These are phyloP conservation scores for Calocybe cyanea DNA, from an alignment of 768 basidiomycete genomes.

Conservation along the genomic window DNA sequence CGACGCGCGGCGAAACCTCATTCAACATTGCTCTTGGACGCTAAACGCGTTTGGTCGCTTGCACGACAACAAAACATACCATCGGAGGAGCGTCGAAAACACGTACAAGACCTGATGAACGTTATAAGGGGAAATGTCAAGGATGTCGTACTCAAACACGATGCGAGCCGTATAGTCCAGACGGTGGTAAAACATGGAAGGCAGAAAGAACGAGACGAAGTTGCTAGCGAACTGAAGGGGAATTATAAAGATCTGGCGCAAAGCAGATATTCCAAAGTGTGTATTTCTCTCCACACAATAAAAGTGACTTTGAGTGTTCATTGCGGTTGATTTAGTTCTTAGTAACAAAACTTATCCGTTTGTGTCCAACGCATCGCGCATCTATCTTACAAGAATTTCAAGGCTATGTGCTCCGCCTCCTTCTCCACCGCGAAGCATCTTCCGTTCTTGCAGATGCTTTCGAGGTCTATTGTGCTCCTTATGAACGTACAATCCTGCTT, in stretches of 20 bases:
- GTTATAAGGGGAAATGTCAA: constrained; percentile 78
- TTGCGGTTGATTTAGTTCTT: constrained; percentile 53
- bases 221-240: constrained; percentile 82
- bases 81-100: constrained; percentile 67
- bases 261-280: constrained; percentile 87
- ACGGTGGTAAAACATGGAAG: constrained; percentile 80
- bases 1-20: constrained; percentile 78
- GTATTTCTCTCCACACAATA: constrained; percentile 8
- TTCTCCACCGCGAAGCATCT: constrained; percentile 84
- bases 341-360: constrained; percentile 72
- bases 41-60: constrained; percentile 75
- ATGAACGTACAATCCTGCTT: constrained; percentile 76
- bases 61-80: constrained; percentile 71
- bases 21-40: constrained; percentile 61
- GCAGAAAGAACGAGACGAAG: constrained; percentile 70
- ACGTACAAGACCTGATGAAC: constrained; percentile 70
- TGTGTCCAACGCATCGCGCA: constrained; percentile 69
- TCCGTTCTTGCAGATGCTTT: constrained; percentile 84
- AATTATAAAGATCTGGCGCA: constrained; percentile 73
- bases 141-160: constrained; percentile 88
- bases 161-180: constrained; percentile 84
- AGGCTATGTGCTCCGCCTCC: constrained; percentile 65
- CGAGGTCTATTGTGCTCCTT: constrained; percentile 82
- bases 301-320: background rate
- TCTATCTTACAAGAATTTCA: constrained; percentile 80